Percentiles rank a stretch among this genome's conserved stretches.
These are phyloP conservation scores for Limtongia smithiae DNA, from an alignment of 805 yeast species.

Conservation along the genomic window DNA sequence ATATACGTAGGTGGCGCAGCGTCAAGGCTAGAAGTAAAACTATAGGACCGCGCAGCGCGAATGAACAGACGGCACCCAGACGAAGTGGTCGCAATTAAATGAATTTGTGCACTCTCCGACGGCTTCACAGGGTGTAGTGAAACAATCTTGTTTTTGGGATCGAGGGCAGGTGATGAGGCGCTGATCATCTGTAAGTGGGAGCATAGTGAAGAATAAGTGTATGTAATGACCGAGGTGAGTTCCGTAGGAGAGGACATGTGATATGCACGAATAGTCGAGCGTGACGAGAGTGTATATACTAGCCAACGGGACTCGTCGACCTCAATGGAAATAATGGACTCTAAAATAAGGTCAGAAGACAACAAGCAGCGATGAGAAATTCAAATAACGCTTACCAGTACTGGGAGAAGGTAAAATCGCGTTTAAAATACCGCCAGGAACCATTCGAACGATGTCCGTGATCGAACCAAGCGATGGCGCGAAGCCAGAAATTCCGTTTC, in stretches of 20 bases:
- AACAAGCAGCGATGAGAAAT: conserved; percentile 11
- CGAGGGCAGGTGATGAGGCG: conserved; percentile 29
- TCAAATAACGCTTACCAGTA: conserved; percentile 38
- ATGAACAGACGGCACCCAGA: conserved; percentile 78
- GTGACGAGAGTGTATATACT: conserved; percentile 76
- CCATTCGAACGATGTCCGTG: conserved; percentile 25
- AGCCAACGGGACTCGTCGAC: conserved; percentile 76
- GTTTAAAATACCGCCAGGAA: conserved; percentile 8
- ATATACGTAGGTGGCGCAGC: conserved; percentile 36
- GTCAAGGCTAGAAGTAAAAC: conserved; percentile 18
- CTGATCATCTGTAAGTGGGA: conserved; percentile 36
- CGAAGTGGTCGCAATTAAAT: conserved; percentile 71
- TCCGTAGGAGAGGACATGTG: conserved; percentile 45
- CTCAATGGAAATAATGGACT: conserved; percentile 58
- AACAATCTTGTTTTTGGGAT: conserved; percentile 42
- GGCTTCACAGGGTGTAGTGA: conserved; percentile 59
- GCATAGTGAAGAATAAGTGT: conserved; percentile 32
- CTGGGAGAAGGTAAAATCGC: conserved; percentile 8
- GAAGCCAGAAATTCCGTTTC: conserved; percentile 53
- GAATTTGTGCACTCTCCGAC: conserved; percentile 64
- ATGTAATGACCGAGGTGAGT: conserved; percentile 39
- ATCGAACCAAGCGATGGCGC: conserved; percentile 40
- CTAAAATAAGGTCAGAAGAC: conserved; percentile 40
- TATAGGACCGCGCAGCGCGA: conserved; percentile 44
- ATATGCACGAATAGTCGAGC: conserved; percentile 78